These are phyloP conservation scores for Lepidium campestre DNA, from an alignment of 441 rosid genomes.

Conservation along the genomic window DNA sequence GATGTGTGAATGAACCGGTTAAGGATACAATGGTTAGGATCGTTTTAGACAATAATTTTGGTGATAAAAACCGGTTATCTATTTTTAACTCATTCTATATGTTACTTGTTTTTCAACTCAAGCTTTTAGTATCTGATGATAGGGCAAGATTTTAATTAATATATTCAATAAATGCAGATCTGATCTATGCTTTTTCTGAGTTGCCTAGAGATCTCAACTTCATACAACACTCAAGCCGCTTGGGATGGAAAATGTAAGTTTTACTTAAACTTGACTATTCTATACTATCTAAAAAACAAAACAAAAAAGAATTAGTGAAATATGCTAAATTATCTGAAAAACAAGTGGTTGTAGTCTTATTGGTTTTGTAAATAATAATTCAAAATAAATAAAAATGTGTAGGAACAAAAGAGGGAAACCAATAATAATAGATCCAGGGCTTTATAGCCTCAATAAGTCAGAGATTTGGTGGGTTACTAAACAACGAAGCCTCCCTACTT, in stretches of 20 bases:
- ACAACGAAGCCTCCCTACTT: slow-evolving; percentile 79
- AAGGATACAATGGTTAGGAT: not conserved
- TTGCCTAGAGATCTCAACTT: slow-evolving; percentile 85
- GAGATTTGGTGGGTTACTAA: slow-evolving; percentile 77
- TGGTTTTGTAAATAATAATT: not conserved
- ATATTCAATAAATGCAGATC: slow-evolving; percentile 45
- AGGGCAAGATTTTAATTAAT: not conserved
- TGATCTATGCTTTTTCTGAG: slow-evolving; percentile 74
- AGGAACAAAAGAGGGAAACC: slow-evolving; percentile 90
- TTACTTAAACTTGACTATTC: not conserved
- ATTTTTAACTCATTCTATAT: not conserved
- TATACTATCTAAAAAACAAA: not conserved
- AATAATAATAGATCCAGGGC: slow-evolving; percentile 78
- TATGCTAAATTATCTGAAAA: not conserved
- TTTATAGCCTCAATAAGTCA: slow-evolving; percentile 69
- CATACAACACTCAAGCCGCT: slow-evolving; percentile 67
- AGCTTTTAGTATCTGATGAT: not conserved
- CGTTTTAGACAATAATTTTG: not conserved
- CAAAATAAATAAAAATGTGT: slow-evolving; percentile 9
- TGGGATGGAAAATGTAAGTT: slow-evolving; percentile 89
- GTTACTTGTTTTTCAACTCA: not conserved
- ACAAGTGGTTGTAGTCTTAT: not conserved
- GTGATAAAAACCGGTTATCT: not conserved
- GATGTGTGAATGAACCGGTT: not conserved
- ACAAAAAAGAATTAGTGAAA: not conserved